Evolutionary conservation across 495 filamentous ascomycete genomes (phyloP), one percentile per base, ranked within the genome.

Genomic region (Opeltia flavorubescens): DNA sequence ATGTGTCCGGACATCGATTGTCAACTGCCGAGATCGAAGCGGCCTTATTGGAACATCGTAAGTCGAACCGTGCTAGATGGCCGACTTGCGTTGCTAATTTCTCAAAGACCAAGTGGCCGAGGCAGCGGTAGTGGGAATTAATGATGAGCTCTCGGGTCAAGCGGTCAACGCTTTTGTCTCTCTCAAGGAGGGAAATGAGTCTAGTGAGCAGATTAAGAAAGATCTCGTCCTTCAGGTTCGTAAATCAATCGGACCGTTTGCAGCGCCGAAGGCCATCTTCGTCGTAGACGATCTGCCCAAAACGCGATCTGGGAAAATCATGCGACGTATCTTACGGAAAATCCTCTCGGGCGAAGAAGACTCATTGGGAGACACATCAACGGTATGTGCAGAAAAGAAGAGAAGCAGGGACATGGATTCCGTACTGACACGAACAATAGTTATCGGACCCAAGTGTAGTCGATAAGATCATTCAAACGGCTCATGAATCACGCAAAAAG

Each of bases 11-110:
- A 26, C 93, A 99, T 61, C 80, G 91, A 62, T 72, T 99, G 36
- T 95, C 89, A 11, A 99, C 93, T 15, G 91, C 91, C 38, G 91
- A 98, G 65, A 96, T 98, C 51, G 91, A 98, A 66, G 91, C 91
- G 26, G 91, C 91, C 17, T 75, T 98, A 31, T 78, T 98, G 50
- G 91, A 96, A 71, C 86, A 95, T 61, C 74, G 75, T 79, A 68
- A 66, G 75, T 67, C 17, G 20, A 29, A 15, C 20, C 11, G 5
- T 12, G 5, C 9, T 21, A 3, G 21, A 25, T 31, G 6, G 1
- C 11, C 4, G 7, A 24, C 9, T 25, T 18, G 2, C 27, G 5
- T 18, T 13, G 42, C 49, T 57, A 20, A 52, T 36, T 15, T 12
- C 17, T 42, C 9, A 21, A 47, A 74, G 70, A 75, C 51, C 69